Evolutionary conservation across 2,329 filamentous ascomycete species (phyloP), one percentile per base, ranked within the genome.

Genomic region (Hymenoscyphus scutula): DNA sequence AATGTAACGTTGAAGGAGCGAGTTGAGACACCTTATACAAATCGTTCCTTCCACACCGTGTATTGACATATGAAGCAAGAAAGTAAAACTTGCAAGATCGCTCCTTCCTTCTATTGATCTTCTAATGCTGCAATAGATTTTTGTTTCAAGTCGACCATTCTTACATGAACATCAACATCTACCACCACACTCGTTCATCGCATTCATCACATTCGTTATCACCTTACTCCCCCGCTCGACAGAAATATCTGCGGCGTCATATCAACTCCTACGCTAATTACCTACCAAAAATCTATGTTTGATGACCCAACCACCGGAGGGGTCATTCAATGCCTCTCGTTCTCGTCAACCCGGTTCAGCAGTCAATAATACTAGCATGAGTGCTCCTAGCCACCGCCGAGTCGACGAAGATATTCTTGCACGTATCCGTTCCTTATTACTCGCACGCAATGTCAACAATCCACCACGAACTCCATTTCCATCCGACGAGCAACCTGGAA

Each of bases 381-480:
- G 72, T 30, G 67, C 69, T 53, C 41, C 63, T 13, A 69, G 56
- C 53, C 62, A 60, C 58, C 63, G 56, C 55, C 63, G 62, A 54
- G 67, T 73, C 23, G 70, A 73, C 25, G 69, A 70, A 32, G 72
- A 73, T 57, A 71, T 73, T 38, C 58, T 64, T 29, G 65, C 67
- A 25, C 69, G 71, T 17, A 70, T 74, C 53, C 68, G 70, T 30
- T 71, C 69, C 53, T 67, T 74, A 5, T 56, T 72, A 3, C 56
- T 71, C 23, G 71, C 71, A 32, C 67, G 69, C 37, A 65, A 72
- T 56, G 58, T 63, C 15, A 65, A 62, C 45, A 60, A 59, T 29
- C 70, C 70, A 37, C 68, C 70, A 38, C 64, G 67, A 62, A 72
- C 70, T 10, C 70, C 70, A 15, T 64, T 62, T 59, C 57, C 66